phyloP scores from a whole-genome alignment of 805 yeast species.

The Priceomyces medius region DNA sequence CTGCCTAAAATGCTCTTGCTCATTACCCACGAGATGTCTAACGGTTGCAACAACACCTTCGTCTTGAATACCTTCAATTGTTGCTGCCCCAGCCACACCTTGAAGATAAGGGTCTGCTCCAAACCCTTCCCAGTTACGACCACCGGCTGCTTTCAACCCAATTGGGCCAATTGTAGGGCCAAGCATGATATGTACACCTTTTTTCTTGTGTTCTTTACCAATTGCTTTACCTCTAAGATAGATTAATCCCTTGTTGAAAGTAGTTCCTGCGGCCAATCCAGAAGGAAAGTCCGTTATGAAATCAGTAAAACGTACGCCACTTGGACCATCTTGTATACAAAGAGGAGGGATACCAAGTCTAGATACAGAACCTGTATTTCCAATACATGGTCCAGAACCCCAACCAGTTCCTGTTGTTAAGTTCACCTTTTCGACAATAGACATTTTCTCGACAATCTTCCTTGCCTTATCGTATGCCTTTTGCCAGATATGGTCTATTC shows the following conservation, averaged over 20 bases:
- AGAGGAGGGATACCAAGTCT: slow-evolving; percentile 53
- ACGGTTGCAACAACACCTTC: slow-evolving; percentile 58
- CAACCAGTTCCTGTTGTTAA: slow-evolving; percentile 54
- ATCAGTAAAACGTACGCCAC: slow-evolving; percentile 59
- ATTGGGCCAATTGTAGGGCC: slow-evolving; percentile 63
- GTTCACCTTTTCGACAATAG: slow-evolving; percentile 59
- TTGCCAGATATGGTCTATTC: slow-evolving; percentile 53
- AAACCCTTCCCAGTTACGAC: slow-evolving; percentile 65
- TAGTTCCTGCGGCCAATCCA: slow-evolving; percentile 57
- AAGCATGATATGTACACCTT: slow-evolving; percentile 55
- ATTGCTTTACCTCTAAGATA: slow-evolving; percentile 55
- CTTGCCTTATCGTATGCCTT: slow-evolving; percentile 57
- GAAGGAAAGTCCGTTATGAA: slow-evolving; percentile 57
- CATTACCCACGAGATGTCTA: slow-evolving; percentile 60
- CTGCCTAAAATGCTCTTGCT: slow-evolving; percentile 61
- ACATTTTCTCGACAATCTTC: slow-evolving; percentile 54
- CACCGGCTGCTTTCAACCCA: slow-evolving; percentile 62
- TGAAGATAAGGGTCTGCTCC: slow-evolving; percentile 62
- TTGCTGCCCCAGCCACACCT: slow-evolving; percentile 53
- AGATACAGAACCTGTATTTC: slow-evolving; percentile 59
- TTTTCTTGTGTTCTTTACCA: slow-evolving; percentile 52
- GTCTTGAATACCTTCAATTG: slow-evolving; percentile 55
- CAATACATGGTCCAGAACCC: slow-evolving; percentile 60
- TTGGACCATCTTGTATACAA: slow-evolving; percentile 64
- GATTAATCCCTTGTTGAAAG: slow-evolving; percentile 54